phyloP scores from a whole-genome alignment of 2,329 filamentous ascomycete species.

The Fusarium sp. region DNA sequence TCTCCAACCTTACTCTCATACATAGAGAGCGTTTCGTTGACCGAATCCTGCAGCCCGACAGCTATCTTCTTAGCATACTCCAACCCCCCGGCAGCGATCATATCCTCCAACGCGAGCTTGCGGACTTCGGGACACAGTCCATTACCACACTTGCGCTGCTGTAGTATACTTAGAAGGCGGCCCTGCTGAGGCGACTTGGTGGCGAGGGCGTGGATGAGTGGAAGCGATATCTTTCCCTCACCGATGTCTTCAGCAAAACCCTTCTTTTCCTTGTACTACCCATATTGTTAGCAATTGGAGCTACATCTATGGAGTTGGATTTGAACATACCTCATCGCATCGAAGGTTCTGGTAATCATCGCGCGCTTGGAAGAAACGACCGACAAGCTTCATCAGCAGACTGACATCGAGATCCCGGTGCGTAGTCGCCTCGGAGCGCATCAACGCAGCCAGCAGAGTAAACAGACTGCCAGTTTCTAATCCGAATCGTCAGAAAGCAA shows the following conservation, averaged over 20 bases:
- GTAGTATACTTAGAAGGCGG: background rate
- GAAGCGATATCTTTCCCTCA: background rate
- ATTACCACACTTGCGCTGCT: background rate
- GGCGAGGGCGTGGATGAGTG: background rate
- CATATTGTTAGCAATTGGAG: background rate
- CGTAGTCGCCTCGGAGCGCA: background rate
- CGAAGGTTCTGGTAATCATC: background rate
- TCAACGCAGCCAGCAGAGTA: background rate
- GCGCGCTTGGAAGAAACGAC: background rate
- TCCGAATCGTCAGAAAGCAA: background rate
- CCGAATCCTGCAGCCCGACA: background rate
- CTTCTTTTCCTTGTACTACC: background rate
- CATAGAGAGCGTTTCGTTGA: background rate
- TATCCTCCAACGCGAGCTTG: background rate
- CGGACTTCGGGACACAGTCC: background rate
- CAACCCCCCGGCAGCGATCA: background rate
- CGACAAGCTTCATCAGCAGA: background rate
- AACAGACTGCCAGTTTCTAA: background rate
- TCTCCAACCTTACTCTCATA: background rate
- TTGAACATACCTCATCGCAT: background rate
- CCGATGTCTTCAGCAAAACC: background rate
- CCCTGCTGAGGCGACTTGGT: background rate
- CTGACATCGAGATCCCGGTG: background rate
- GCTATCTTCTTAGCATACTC: background rate
- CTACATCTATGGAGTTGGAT: background rate